Base-by-base conservation (phyloP, 441 rosid species). In the Rhodomyrtus psidioides region DNA sequence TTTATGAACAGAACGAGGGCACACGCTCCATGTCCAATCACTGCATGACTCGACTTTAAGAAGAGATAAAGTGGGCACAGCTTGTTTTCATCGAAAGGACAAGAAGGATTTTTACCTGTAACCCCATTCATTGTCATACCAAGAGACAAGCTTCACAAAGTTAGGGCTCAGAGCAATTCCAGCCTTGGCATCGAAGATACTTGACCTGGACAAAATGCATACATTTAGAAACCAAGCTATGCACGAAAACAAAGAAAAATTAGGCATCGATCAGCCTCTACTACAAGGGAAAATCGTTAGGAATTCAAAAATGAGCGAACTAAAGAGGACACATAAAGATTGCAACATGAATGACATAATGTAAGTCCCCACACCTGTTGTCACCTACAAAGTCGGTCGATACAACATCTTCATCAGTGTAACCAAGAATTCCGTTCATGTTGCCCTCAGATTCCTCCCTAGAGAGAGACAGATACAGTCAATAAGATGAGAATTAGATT, bases 151-250 rank as follows among this genome's bases (percentile, higher is more conserved):
- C 88, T 94, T 94, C 76, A 88, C 92, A 44, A 93, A 93, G 87
- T 90, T 91, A 6, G 90, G 83, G 55, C 84, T 94, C 91, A 92
- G 83, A 28, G 95, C 92, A 86, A 93, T 93, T 89, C 94, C 97
- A 58, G 95, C 97, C 92, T 94, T 86, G 81, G 95, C 95, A 85
- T 94, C 91, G 3, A 94, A 93, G 81, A 93, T 94, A 92, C 97
- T 93, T 54, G 95, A 94, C 91, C 96, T 93, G 90, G 39, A 26
- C 19, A 84, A 62, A 30, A 82, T 19, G 82, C 42, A 23, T 0
- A 19, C 55, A 39, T 9, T 74, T 28, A 46, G 49, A 1, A n/a
- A 55, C 14, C 42, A 85, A 65, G 24, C 9, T 10, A 70, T 39
- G 79, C 79, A 21, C 0, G 9, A 12, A 8, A 1, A 12, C 49